Evolutionary conservation across 345 rosid genomes (phyloP), one percentile per base, ranked within the genome.

Genomic region (Citrus unshiu): DNA sequence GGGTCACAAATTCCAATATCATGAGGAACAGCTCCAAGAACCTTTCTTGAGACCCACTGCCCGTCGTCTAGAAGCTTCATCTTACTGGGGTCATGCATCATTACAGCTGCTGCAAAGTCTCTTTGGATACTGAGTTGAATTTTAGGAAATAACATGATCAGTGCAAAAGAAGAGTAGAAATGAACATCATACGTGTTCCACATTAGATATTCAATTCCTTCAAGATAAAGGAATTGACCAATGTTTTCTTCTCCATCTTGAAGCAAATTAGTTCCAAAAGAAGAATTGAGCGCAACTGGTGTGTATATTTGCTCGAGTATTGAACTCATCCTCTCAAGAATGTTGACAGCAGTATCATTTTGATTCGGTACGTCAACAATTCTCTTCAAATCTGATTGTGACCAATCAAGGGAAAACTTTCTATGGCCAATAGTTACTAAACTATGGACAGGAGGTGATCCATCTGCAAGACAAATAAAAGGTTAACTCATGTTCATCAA

Each of bases 151-250:
- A 95, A 87, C 97, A 88, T 90, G 77, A 95, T 83, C 4, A 95
- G 83, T 6, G 98, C 92, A 80, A 92, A 95, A 39, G 99, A 95
- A 4, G 99, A 86, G 64, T 93, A 95, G 84, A 95, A 95, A 81
- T 95, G 99, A 77, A 95, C 97, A 68, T 93, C 99, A 35, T 93
- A 95, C 37, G 99, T 93, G 86, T 93, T 93, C 98, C 98, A 95
- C 98, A 95, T 93, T 56, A 73, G 93, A 79, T 92, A 95, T 70
- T 95, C 99, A 13, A 89, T 39, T 57, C 99, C 99, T 89, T 95
- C 98, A 13, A 93, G 88, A 75, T 95, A 93, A 67, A 95, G 96
- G 82, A 95, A 95, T 69, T 93, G 98, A 10, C 99, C 99, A 7
- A 95, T 87, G 88, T 93, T 93, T 81, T 95, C 99, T 86, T 95